Conservation (phyloP, 2,329 filamentous ascomycete genomes). For the Stagonosporopsis tanaceti region DNA sequence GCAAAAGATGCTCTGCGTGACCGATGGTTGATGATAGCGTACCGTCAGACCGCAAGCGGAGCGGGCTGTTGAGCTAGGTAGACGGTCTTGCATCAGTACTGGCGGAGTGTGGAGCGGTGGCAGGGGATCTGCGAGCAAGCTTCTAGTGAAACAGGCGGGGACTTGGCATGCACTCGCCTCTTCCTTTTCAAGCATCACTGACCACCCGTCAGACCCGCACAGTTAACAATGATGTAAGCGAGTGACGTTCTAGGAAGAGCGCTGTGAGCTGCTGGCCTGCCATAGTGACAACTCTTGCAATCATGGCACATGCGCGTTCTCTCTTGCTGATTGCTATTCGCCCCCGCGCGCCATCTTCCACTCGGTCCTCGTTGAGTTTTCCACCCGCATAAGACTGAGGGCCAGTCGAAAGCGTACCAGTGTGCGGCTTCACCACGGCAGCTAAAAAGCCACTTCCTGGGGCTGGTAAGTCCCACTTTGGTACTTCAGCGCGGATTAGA, state of each 20-base stretch:
- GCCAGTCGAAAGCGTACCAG: conserved; percentile 8
- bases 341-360: conserved; percentile 7
- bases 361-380: conserved; percentile 19
- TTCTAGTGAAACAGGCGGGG: conserved; percentile 31
- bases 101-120: conserved; percentile 26
- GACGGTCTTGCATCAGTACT: conserved; percentile 30
- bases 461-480: conserved; percentile 23
- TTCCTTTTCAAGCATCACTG: conserved; percentile 19
- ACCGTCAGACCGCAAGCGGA: conserved; percentile 19
- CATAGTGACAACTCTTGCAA: conserved; percentile 1
- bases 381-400: conserved; percentile 26
- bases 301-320: not conserved
- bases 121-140: conserved; percentile 32
- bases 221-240: conserved; percentile 21
- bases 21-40: conserved; percentile 2
- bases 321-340: not conserved
- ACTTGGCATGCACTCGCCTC: conserved; percentile 20
- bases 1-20: conserved; percentile 3
- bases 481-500: conserved; percentile 22
- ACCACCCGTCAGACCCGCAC: conserved; percentile 30
- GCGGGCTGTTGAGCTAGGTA: conserved; percentile 24
- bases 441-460: conserved; percentile 7
- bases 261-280: conserved; percentile 6
- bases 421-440: conserved; percentile 16
- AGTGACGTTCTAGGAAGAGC: not conserved